Evolutionary conservation across 2,329 filamentous ascomycete genomes (phyloP).

Genomic region (Bisporella sp.): DNA sequence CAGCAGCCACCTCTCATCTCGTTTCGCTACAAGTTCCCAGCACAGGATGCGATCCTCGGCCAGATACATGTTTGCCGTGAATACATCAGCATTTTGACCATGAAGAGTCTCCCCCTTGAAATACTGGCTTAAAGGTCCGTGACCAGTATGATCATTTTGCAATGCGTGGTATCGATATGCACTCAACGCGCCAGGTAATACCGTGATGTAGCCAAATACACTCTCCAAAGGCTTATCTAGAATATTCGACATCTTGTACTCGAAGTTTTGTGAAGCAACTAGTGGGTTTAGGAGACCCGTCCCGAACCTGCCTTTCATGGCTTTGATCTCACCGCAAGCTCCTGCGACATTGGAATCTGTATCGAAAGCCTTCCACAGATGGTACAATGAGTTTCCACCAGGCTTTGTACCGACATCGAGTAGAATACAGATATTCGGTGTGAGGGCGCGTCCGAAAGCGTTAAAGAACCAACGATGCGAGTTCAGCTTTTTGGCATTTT

Average conservation of each 20-base stretch:
- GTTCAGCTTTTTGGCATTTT: slow-evolving; percentile 96
- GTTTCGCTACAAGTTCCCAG: slow-evolving; percentile 93
- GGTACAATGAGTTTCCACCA: slow-evolving; percentile 84
- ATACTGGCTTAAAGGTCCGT: slow-evolving; percentile 93
- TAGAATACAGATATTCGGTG: slow-evolving; percentile 93
- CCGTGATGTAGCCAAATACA: slow-evolving; percentile 97
- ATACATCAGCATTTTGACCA: slow-evolving; percentile 92
- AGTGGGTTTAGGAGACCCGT: slow-evolving; percentile 84
- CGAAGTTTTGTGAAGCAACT: slow-evolving; percentile 96
- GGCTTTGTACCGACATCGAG: slow-evolving; percentile 95
- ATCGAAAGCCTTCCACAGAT: slow-evolving; percentile 98
- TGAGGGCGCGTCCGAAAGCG: slow-evolving; percentile 85
- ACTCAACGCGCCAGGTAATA: slow-evolving; percentile 87
- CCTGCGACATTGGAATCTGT: slow-evolving; percentile 96
- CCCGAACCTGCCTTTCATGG: slow-evolving; percentile 84
- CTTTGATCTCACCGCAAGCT: slow-evolving; percentile 95
- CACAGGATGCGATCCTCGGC: slow-evolving; percentile 86
- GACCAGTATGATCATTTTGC: slow-evolving; percentile 93
- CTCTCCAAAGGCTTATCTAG: slow-evolving; percentile 95
- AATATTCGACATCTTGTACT: slow-evolving; percentile 99
- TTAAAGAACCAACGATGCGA: slow-evolving; percentile 99
- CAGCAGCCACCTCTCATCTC: slow-evolving; percentile 90
- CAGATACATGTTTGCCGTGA: slow-evolving; percentile 94
- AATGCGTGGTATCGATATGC: slow-evolving; percentile 94
- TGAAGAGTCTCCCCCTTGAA: slow-evolving; percentile 98